Conservation (phyloP, 768 basidiomycete species). For the Suillus variegatus region DNA sequence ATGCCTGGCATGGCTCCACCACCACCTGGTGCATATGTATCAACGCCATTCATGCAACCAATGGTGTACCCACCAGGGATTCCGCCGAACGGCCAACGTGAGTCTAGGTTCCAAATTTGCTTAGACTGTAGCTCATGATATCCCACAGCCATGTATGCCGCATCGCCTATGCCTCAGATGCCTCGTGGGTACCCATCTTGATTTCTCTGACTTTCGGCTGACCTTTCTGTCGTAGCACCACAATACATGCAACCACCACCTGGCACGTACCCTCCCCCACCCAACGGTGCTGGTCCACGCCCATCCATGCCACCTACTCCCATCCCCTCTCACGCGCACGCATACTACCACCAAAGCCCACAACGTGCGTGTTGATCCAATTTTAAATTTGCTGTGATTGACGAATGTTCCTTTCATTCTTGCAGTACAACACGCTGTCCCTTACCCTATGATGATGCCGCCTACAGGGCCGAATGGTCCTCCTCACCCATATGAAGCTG, state of each 20-base stretch:
- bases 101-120: constrained; percentile 5
- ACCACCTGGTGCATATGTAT: constrained; percentile 80
- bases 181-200: constrained; percentile 59
- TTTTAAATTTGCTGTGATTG: constrained; percentile 29
- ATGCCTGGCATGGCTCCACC: constrained; percentile 85
- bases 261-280: constrained; percentile 74
- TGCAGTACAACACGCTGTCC: constrained; percentile 83
- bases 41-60: constrained; percentile 78
- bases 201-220: constrained; percentile 1
- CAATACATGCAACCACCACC: constrained; percentile 83
- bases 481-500: constrained; percentile 73
- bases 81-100: constrained; percentile 69
- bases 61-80: constrained; percentile 83
- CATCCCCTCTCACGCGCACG: constrained; percentile 82
- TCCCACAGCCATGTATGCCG: constrained; percentile 71
- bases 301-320: constrained; percentile 93
- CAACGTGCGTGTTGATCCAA: constrained; percentile 57
- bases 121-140: constrained; percentile 10
- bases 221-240: constrained; percentile 44
- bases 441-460: constrained; percentile 90
- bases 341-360: constrained; percentile 89
- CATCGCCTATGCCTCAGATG: constrained; percentile 85
- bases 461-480: constrained; percentile 65
- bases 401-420: constrained; percentile 8
- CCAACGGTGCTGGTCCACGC: constrained; percentile 76